Conservation (phyloP, 768 basidiomycete genomes). For the Brasilioporus rufonigricans region DNA sequence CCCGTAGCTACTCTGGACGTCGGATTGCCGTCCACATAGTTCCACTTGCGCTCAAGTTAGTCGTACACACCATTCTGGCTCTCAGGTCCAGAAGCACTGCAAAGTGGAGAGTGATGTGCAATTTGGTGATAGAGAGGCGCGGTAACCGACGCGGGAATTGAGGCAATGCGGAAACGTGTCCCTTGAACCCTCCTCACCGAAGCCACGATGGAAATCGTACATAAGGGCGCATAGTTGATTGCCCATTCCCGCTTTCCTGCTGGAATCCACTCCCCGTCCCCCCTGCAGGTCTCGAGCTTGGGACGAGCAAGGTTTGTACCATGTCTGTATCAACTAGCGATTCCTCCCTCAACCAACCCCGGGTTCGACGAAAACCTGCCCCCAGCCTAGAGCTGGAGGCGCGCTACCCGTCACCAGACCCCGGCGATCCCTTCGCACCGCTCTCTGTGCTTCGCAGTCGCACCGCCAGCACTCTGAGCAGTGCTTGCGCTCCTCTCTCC, state of each 20-base stretch:
- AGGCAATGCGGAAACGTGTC: slow-evolving; percentile 31
- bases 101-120: slow-evolving; percentile 12
- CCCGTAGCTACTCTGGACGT: background rate
- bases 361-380: slow-evolving; percentile 51
- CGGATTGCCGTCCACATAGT: background rate
- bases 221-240: slow-evolving; percentile 24
- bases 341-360: slow-evolving; percentile 22
- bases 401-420: slow-evolving; percentile 67
- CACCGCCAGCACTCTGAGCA: slow-evolving; percentile 42
- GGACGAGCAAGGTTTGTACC: slow-evolving; percentile 20
- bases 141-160: slow-evolving; percentile 32
- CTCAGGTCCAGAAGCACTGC: slow-evolving; percentile 19
- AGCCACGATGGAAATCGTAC: slow-evolving; percentile 35
- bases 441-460: slow-evolving; percentile 63
- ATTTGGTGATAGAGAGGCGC: slow-evolving; percentile 26
- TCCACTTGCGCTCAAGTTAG: background rate
- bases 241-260: slow-evolving; percentile 11
- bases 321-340: slow-evolving; percentile 31
- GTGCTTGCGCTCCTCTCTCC: slow-evolving; percentile 24
- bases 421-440: slow-evolving; percentile 66
- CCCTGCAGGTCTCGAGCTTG: slow-evolving; percentile 13
- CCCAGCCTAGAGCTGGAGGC: slow-evolving; percentile 49
- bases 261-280: slow-evolving; percentile 14
- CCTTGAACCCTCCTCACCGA: slow-evolving; percentile 30
- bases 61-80: background rate